These are phyloP conservation scores for Iris macrosiphon DNA, from an alignment of 106 monocot species.

Conservation along the genomic window DNA sequence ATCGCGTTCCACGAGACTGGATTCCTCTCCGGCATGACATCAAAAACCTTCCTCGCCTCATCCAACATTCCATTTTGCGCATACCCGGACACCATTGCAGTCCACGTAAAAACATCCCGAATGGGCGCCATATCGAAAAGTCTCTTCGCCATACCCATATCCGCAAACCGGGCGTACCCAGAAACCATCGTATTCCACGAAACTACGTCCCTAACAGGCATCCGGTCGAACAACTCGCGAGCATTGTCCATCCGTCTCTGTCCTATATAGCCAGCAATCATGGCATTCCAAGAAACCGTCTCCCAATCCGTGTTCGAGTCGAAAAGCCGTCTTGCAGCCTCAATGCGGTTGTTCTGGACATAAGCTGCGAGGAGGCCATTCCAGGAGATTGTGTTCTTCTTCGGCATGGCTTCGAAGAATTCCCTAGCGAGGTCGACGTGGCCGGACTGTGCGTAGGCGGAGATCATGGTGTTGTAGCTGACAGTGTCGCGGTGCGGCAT, in stretches of 20 bases:
- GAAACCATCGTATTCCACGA: slow-evolving; percentile 68
- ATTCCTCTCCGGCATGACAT: slow-evolving; percentile 56
- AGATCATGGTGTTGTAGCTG: slow-evolving; percentile 69
- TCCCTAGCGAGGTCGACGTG: slow-evolving; percentile 34
- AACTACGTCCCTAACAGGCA: slow-evolving; percentile 42
- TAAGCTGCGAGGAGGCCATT: slow-evolving; percentile 59
- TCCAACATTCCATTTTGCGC: slow-evolving; percentile 53
- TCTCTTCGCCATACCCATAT: slow-evolving; percentile 25
- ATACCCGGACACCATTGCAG: slow-evolving; percentile 67
- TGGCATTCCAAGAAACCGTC: slow-evolving; percentile 56
- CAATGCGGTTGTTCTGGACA: slow-evolving; percentile 40
- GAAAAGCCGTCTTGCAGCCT: slow-evolving; percentile 30
- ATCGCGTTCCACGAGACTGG: slow-evolving; percentile 68
- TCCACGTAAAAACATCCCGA: slow-evolving; percentile 67
- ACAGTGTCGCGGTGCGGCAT: slow-evolving; percentile 49
- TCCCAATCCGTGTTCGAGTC: slow-evolving; percentile 27
- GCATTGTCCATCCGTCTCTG: slow-evolving; percentile 29
- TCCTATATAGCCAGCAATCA: slow-evolving; percentile 48
- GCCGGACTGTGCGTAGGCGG: slow-evolving; percentile 45
- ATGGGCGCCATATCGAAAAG: slow-evolving; percentile 33
- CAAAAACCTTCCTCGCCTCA: slow-evolving; percentile 43
- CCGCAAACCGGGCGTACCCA: slow-evolving; percentile 55
- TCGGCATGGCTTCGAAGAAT: slow-evolving; percentile 31
- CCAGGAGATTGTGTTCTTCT: slow-evolving; percentile 47
- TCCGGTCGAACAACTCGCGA: slow-evolving; percentile 33